phyloP scores from a whole-genome alignment of 2,329 filamentous ascomycete species.

The Neurospora sp. region DNA sequence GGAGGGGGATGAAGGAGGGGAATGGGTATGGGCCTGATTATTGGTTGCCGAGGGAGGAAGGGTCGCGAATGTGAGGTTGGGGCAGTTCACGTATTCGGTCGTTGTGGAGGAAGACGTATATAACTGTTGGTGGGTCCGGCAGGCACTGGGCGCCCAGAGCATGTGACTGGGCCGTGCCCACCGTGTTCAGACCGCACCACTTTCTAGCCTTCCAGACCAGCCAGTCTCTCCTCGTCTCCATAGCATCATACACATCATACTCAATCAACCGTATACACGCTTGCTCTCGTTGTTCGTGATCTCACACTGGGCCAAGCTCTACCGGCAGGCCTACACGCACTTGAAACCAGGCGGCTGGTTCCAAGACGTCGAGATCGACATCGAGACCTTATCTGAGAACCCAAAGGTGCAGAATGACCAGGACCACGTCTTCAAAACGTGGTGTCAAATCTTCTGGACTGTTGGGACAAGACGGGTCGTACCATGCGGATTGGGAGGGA shows the following conservation, averaged over 20 bases:
- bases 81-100: neutral
- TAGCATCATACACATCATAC: too few relatives aligned
- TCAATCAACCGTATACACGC: too few relatives aligned
- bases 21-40: neutral
- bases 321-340: neutral
- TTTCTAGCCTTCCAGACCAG: too few relatives aligned
- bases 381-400: conserved; percentile 13
- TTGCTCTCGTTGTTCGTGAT: too few relatives aligned
- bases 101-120: neutral
- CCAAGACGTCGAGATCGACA: conserved; percentile 9
- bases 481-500: neutral
- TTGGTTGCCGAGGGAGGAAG: neutral
- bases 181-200: too few relatives aligned
- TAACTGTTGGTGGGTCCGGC: too few relatives aligned
- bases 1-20: neutral
- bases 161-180: too few relatives aligned
- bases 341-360: neutral
- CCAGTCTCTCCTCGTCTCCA: too few relatives aligned
- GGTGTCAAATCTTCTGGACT: neutral
- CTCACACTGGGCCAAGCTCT: neutral
- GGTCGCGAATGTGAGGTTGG: neutral
- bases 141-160: too few relatives aligned
- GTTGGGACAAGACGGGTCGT: neutral
- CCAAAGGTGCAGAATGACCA: neutral
- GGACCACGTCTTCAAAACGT: conserved; percentile 2